phyloP scores from a whole-genome alignment of 208 protist genomes.

The Borovskyia barvae region DNA sequence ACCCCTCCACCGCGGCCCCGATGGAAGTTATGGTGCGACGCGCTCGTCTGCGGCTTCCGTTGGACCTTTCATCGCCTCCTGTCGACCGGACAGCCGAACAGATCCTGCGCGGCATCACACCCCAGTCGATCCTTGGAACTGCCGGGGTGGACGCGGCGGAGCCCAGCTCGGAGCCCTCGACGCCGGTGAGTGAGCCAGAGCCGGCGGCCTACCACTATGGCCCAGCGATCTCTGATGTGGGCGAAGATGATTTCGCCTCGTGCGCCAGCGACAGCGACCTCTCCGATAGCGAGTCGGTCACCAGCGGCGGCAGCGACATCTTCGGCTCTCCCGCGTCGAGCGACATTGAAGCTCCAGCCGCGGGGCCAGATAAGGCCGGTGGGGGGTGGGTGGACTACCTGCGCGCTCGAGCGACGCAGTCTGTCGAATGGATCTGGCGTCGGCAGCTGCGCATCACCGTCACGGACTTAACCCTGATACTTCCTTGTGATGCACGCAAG shows the following conservation, averaged over 20 bases:
- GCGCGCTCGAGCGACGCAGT: slow-evolving; percentile 30
- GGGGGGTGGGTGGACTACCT: slow-evolving; percentile 61
- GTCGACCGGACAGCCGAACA: slow-evolving; percentile 44
- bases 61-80: slow-evolving; percentile 25
- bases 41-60: slow-evolving; percentile 25
- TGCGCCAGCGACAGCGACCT: slow-evolving; percentile 58
- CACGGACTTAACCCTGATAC: slow-evolving; percentile 32
- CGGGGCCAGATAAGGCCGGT: slow-evolving; percentile 9
- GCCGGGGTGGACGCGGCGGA: slow-evolving; percentile 1
- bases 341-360: not conserved
- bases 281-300: slow-evolving; percentile 25
- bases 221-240: slow-evolving; percentile 4
- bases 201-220: slow-evolving; percentile 10
- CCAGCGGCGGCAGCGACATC: slow-evolving; percentile 12
- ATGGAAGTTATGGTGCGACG: slow-evolving; percentile 37
- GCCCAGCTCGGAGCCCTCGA: slow-evolving; percentile 8
- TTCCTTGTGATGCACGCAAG: slow-evolving; percentile 43
- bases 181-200: slow-evolving; percentile 8
- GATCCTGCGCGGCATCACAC: slow-evolving; percentile 52
- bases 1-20: slow-evolving; percentile 44
- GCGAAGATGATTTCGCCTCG: slow-evolving; percentile 55
- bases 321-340: slow-evolving; percentile 10
- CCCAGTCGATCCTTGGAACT: slow-evolving; percentile 50
- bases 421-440: slow-evolving; percentile 68
- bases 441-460: slow-evolving; percentile 55